Evolutionary conservation across 345 rosid species (phyloP).

Genomic region (Hibiscus syriacus): DNA sequence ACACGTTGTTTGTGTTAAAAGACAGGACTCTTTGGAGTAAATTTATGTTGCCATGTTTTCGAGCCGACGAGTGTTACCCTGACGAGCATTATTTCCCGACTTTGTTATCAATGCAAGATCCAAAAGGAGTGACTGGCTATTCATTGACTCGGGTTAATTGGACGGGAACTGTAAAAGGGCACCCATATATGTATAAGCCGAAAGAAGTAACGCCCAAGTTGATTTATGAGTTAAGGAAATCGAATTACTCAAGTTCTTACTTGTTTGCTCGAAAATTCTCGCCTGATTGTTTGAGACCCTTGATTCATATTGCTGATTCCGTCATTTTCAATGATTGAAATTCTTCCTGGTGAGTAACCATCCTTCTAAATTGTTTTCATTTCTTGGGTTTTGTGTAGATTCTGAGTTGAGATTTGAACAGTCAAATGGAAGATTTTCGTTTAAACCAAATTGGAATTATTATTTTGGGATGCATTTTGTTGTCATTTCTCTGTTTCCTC

Average conservation of each 20-base stretch:
- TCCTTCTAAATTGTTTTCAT: conserved; percentile 9
- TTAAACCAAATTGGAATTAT: too few species aligned
- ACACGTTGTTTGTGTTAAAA: conserved; percentile 56
- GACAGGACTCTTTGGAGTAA: conserved; percentile 75
- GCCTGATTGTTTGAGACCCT: too few species aligned
- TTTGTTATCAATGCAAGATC: too few species aligned
- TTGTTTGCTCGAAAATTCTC: too few species aligned
- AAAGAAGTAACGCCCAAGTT: conserved; percentile 49
- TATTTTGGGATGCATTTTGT: too few species aligned
- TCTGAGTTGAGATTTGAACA: too few species aligned
- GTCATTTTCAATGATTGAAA: conserved; percentile 74
- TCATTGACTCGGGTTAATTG: conserved; percentile 78
- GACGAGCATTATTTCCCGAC: too few species aligned
- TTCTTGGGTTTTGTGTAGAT: not conserved
- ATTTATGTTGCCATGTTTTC: too few species aligned
- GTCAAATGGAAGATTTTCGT: too few species aligned
- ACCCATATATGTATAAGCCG: conserved; percentile 64
- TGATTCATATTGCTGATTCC: conserved; percentile 62
- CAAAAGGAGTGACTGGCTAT: conserved; percentile 55
- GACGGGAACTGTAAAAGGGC: conserved; percentile 78
- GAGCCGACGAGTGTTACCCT: too few species aligned
- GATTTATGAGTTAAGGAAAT: conserved; percentile 45
- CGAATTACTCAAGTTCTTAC: conserved; percentile 64
- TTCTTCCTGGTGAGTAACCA: conserved; percentile 32
- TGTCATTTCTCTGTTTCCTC: not conserved